Evolutionary conservation across 1,284 basidiomycete genomes (phyloP).

Genomic region (Ceratobasidium sp.): DNA sequence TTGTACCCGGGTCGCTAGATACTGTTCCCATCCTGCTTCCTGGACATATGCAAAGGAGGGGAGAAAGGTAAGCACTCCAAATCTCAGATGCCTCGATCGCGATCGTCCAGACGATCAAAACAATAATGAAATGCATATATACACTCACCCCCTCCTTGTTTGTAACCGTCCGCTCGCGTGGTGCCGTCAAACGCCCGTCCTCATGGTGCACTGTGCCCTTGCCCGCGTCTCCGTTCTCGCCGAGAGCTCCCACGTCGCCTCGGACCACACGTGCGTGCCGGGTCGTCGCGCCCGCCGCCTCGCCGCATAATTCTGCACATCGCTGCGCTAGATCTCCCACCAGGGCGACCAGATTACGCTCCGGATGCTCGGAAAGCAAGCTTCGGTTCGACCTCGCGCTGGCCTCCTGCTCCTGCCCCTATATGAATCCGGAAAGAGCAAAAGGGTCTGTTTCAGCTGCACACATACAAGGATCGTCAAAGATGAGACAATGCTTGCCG

Average conservation of each 20-base stretch:
- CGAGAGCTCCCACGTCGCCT: neutral
- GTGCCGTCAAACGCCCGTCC: conserved; percentile 16
- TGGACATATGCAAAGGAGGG: conserved; percentile 41
- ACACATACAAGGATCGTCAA: conserved; percentile 31
- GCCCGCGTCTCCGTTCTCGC: conserved; percentile 8
- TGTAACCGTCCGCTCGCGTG: conserved; percentile 29
- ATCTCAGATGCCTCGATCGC: conserved; percentile 36
- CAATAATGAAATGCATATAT: conserved; percentile 41
- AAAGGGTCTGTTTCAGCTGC: conserved; percentile 43
- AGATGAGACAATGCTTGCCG: conserved; percentile 38
- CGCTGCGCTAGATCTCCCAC: conserved; percentile 68
- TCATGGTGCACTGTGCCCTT: conserved; percentile 1
- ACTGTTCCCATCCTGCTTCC: conserved; percentile 52
- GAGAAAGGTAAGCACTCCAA: conserved; percentile 9
- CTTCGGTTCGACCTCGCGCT: conserved; percentile 40
- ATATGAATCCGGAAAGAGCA: conserved; percentile 7
- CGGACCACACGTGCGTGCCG: conserved; percentile 56
- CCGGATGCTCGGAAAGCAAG: conserved; percentile 50
- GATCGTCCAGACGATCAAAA: conserved; percentile 31
- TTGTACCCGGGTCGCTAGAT: conserved; percentile 38
- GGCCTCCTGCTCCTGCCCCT: conserved; percentile 26
- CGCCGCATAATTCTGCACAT: conserved; percentile 70
- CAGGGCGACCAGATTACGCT: conserved; percentile 75
- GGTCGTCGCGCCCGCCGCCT: conserved; percentile 70
- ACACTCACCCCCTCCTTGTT: conserved; percentile 34